These are phyloP conservation scores for Isabelozyma gotoi DNA, from an alignment of 805 yeast genomes.

Conservation along the genomic window DNA sequence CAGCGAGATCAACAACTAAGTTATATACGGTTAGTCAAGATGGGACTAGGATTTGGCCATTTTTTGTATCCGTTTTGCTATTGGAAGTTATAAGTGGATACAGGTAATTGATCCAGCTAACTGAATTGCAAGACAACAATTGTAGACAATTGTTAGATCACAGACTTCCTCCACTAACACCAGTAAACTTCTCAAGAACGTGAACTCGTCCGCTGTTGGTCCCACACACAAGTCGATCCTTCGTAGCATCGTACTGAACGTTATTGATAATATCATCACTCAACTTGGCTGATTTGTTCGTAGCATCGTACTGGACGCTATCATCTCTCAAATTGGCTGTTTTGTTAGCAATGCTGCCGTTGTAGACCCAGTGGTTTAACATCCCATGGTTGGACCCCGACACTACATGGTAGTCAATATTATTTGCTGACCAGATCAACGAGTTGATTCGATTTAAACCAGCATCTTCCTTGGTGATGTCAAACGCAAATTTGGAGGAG, in stretches of 20 bases:
- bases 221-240: not conserved
- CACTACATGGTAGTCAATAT: not conserved
- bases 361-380: not conserved
- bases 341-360: not conserved
- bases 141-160: too few species aligned
- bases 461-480: not conserved
- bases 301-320: not conserved
- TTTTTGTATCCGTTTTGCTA: too few species aligned
- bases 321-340: not conserved
- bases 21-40: too few species aligned
- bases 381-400: not conserved
- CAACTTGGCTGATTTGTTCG: not conserved
- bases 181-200: too few species aligned
- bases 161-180: not conserved
- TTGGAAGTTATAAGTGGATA: too few species aligned
- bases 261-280: not conserved
- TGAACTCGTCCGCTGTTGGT: not conserved
- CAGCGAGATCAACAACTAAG: too few species aligned
- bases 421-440: not conserved
- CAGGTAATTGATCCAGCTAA: too few species aligned
- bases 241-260: not conserved
- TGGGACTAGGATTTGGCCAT: too few species aligned
- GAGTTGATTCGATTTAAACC: not conserved
- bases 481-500: not conserved
- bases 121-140: too few species aligned